Evolutionary conservation across 352 stramenopile genomes (phyloP).

Genomic region (Blastocystis sp.): DNA sequence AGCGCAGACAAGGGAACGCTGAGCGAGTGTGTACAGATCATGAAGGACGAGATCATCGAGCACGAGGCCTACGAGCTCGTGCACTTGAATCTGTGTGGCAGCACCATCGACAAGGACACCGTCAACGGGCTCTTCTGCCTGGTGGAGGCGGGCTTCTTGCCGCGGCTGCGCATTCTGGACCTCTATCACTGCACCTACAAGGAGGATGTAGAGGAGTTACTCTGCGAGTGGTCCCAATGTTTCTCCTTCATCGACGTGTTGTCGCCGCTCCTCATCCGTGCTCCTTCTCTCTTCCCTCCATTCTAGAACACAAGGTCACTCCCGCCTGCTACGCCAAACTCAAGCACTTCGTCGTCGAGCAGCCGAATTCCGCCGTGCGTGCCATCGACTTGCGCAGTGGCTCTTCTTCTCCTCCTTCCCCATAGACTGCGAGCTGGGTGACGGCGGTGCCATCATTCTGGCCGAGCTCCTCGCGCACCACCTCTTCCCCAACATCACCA

Average conservation of each 20-base stretch:
- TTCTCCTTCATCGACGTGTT: slow-evolving; percentile 54
- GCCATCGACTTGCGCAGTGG: not conserved
- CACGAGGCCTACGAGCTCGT: slow-evolving; percentile 27
- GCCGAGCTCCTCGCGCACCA: slow-evolving; percentile 31
- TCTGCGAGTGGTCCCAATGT: slow-evolving; percentile 1
- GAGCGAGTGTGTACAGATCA: not conserved
- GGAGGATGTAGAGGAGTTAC: not conserved
- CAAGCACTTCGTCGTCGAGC: not conserved
- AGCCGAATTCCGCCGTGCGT: not conserved
- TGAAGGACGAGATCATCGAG: slow-evolving; percentile 56
- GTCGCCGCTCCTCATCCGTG: slow-evolving; percentile 18
- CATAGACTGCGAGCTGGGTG: slow-evolving; percentile 6
- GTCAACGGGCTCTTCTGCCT: slow-evolving; percentile 14
- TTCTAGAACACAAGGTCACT: slow-evolving; percentile 25
- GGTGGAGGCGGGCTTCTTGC: slow-evolving; percentile 31
- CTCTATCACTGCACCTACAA: slow-evolving; percentile 42
- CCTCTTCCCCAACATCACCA: slow-evolving; percentile 26
- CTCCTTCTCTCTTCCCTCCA: not conserved
- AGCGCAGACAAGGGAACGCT: not conserved
- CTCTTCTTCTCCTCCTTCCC: not conserved
- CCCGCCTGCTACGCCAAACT: slow-evolving; percentile 3
- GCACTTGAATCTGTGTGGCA: slow-evolving; percentile 22
- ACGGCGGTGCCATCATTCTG: slow-evolving; percentile 31
- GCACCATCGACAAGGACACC: not conserved
- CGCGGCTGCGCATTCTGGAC: slow-evolving; percentile 46